Conservation (phyloP, 148 eudicot genomes). For the Persicaria maculosa region DNA sequence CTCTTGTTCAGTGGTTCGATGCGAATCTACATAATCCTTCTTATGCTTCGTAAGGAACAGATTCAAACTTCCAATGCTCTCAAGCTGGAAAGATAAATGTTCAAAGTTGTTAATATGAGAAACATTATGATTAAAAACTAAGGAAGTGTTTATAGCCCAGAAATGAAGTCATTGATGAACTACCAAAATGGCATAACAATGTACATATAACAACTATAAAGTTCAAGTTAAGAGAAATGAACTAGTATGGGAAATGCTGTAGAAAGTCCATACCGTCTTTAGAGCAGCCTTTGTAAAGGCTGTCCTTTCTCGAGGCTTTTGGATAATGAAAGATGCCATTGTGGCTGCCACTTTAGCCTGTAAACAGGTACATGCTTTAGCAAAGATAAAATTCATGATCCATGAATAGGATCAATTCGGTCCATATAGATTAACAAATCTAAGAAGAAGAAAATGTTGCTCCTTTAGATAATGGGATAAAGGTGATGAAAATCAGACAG, state of each 20-base stretch:
- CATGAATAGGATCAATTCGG: neutral
- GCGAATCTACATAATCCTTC: conserved; percentile 86
- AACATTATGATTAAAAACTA: neutral
- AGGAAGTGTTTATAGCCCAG: neutral
- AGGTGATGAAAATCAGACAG: neutral
- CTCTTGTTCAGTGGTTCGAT: conserved; percentile 89
- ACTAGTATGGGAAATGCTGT: neutral
- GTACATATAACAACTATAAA: neutral
- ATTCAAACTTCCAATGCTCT: conserved; percentile 69
- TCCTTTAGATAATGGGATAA: neutral
- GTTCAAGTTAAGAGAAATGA: neutral
- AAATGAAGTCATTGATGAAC: neutral
- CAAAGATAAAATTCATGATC: neutral
- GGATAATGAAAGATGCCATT: conserved; percentile 88
- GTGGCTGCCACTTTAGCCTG: conserved; percentile 83
- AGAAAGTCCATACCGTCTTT: conserved; percentile 48
- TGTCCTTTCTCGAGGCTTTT: conserved; percentile 73
- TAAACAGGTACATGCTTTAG: conserved; percentile 12
- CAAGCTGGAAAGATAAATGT: conserved; percentile 45
- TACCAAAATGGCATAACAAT: neutral
- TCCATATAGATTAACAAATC: neutral
- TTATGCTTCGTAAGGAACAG: conserved; percentile 72
- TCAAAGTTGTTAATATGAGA: neutral
- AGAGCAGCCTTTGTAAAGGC: conserved; percentile 67
- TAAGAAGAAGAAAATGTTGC: neutral